phyloP scores from a whole-genome alignment of 257 asterid species.

The Przewalskia tangutica region DNA sequence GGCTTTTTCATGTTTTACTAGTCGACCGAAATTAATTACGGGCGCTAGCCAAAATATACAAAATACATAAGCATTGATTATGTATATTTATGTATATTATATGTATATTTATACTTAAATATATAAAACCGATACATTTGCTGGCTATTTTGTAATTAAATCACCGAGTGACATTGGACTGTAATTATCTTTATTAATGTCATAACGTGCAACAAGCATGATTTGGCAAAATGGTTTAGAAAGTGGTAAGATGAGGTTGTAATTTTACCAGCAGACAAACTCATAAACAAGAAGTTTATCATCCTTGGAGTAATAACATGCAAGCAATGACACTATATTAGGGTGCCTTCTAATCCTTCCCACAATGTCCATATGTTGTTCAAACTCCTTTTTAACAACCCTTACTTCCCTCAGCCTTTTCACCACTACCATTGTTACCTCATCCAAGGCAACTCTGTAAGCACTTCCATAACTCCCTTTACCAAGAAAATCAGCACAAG shows the following conservation, averaged over 20 bases:
- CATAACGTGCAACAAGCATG: neutral
- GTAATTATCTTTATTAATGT: neutral
- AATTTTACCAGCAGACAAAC: neutral
- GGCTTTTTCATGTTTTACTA: no score
- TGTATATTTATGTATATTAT: no score
- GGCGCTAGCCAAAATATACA: no score
- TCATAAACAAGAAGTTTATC: conserved; percentile 14
- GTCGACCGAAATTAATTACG: no score
- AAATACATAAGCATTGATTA: no score
- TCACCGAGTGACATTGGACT: no score
- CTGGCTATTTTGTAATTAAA: no score
- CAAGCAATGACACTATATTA: conserved; percentile 10
- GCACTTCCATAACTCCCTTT: conserved; percentile 18
- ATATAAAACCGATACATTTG: no score
- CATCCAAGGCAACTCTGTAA: conserved; percentile 11
- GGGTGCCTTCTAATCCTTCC: conserved; percentile 10
- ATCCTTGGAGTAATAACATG: conserved; percentile 10
- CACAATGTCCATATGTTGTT: conserved; percentile 13
- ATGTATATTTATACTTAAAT: no score
- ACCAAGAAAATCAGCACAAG: conserved; percentile 14
- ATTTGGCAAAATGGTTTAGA: neutral
- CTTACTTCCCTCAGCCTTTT: conserved; percentile 12
- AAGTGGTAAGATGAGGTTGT: neutral
- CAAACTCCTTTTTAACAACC: conserved; percentile 1
- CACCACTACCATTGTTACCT: conserved; percentile 8